Conservation (phyloP, 345 rosid genomes). For the Rhodomyrtus tomentosa region DNA sequence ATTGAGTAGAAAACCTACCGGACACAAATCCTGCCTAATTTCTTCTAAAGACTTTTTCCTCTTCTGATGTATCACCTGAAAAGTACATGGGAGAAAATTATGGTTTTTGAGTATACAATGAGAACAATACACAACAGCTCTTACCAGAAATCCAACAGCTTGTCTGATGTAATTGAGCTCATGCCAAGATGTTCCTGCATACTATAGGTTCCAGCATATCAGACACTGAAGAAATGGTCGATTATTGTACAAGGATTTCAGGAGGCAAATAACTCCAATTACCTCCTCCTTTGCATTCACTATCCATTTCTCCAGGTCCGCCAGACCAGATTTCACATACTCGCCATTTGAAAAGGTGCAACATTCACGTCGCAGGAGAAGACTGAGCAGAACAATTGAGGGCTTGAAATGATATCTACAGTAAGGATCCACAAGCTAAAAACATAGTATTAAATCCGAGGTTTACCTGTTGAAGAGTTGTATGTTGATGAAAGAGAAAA, state of each 20-base stretch:
- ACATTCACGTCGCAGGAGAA: conserved; percentile 91
- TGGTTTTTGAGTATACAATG: conserved; percentile 1
- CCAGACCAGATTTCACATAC: conserved; percentile 89
- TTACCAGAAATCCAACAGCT: conserved; percentile 98
- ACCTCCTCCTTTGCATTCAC: conserved; percentile 78
- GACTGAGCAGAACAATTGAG: conserved; percentile 32
- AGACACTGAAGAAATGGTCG: background rate
- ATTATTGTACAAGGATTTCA: background rate
- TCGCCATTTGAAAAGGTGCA: conserved; percentile 98
- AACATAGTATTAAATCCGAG: background rate
- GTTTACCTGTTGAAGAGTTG: conserved; percentile 90
- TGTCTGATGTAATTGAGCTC: conserved; percentile 91
- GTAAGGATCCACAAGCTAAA: background rate
- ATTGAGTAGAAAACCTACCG: conserved; percentile 35
- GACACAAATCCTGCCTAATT: conserved; percentile 87
- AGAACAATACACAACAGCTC: background rate
- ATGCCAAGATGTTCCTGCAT: conserved; percentile 97
- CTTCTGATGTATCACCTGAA: conserved; percentile 95
- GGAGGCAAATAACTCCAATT: conserved; percentile 2
- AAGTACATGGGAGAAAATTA: background rate
- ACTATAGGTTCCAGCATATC: conserved; percentile 29
- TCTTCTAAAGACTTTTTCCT: conserved; percentile 84
- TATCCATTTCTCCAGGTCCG: conserved; percentile 97
- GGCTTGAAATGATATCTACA: background rate
- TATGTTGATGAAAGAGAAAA: conserved; percentile 89